Evolutionary conservation across 139 green algal genomes (phyloP), one percentile per base, ranked within the genome.

Genomic region (Haematococcus lacustris): DNA sequence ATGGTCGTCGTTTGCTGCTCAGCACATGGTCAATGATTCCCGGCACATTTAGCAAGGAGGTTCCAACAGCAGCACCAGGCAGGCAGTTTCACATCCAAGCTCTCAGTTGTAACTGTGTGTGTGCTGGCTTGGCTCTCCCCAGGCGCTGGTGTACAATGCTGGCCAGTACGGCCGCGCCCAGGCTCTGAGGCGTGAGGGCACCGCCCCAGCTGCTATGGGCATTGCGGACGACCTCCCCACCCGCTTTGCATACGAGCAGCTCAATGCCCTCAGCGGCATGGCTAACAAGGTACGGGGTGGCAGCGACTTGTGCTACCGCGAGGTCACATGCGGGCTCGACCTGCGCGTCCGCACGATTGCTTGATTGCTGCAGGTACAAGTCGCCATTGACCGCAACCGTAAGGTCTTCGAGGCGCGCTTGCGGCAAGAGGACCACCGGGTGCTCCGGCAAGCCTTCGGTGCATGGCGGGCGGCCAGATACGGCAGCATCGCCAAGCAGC

Each of bases 381-480:
- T 88, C 32, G 88, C 86, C 13, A 90, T 96, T 40, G 76, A 88
- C 68, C 90, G 92, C 82, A 96, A 91, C 85, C 82, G 86, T 61
- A 66, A 72, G 34, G 76, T 93, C 53, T 92, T 96, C 66, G 79
- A 91, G 83, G 51, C 25, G 59, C 79, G 85, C 5, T 64, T 87
- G 71, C 37, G 79, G 59, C 68, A 74, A 64, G 81, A 86, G 66
- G 80, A 88, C 60, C 34, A 50, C 13, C 25, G 64, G 17, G 43
- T 83, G 3, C 41, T 79, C 51, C 79, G 78, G 38, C 84, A 83
- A 68, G 78, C 71, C 33, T 76, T 89, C 28, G 61, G 83, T 38
- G 81, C 74, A 23, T 92, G 87, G 87, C 71, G 72, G 3, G 77
- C 74, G 1, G 71, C 67, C 17, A 67, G 74, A 43, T 79, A 76